These are phyloP conservation scores for Trichomonas tenax DNA, from an alignment of 208 protist genomes.

Conservation along the genomic window DNA sequence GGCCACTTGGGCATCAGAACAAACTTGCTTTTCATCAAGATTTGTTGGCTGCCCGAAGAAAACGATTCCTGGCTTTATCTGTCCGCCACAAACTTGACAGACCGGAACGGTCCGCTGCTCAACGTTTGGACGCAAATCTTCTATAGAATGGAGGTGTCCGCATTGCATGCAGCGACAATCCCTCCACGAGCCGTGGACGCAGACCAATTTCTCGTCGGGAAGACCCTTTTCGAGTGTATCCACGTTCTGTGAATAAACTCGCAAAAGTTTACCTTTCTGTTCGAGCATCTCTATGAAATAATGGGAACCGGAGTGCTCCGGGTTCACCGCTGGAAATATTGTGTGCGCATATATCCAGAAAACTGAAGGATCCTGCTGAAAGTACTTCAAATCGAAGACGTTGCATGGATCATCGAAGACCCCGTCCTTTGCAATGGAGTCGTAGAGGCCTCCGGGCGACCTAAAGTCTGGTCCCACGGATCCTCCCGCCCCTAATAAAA, in stretches of 20 bases:
- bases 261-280: background rate
- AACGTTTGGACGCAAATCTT: background rate
- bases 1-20: background rate
- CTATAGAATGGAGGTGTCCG: background rate
- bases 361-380: background rate
- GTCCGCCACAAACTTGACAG: background rate
- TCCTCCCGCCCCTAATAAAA: background rate
- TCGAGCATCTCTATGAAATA: background rate
- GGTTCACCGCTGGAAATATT: background rate
- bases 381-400: background rate
- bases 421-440: background rate
- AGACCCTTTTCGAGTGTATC: background rate
- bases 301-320: background rate
- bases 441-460: background rate
- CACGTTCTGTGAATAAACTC: background rate
- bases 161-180: background rate
- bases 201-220: background rate
- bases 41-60: constrained; percentile 8
- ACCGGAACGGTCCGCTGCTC: background rate
- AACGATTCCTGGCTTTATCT: background rate
- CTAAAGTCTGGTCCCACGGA: background rate
- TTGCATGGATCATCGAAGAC: background rate
- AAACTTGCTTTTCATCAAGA: background rate
- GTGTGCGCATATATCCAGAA: background rate
- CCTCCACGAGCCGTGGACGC: background rate